phyloP scores from a whole-genome alignment of 306 rosid genomes.

The Prunus fruticosa region DNA sequence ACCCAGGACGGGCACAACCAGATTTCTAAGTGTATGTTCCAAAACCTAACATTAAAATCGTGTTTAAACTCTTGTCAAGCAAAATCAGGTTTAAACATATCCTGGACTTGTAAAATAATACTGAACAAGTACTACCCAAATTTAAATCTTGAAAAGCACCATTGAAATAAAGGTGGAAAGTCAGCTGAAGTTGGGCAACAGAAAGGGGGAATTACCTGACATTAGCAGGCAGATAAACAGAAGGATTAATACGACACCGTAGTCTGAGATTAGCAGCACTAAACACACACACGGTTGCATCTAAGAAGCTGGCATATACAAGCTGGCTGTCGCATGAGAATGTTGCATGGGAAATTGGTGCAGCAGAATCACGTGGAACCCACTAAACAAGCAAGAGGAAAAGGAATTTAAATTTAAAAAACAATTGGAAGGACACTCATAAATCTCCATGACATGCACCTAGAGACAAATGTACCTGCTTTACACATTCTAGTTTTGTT shows the following conservation, averaged over 20 bases:
- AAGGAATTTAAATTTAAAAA: neutral
- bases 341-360: slow-evolving; percentile 94
- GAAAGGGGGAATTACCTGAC: slow-evolving; percentile 52
- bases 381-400: slow-evolving; percentile 51
- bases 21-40: neutral
- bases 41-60: neutral
- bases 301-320: slow-evolving; percentile 85
- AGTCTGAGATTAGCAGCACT: slow-evolving; percentile 75
- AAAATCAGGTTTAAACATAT: neutral
- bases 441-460: slow-evolving; percentile 2
- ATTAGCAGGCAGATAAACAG: slow-evolving; percentile 73
- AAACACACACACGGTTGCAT: slow-evolving; percentile 74
- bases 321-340: slow-evolving; percentile 98
- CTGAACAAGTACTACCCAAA: neutral
- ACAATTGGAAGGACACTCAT: slow-evolving; percentile 3
- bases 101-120: neutral
- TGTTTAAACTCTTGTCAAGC: neutral
- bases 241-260: slow-evolving; percentile 82
- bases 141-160: neutral
- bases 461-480: slow-evolving; percentile 52
- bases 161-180: neutral
- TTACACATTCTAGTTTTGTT: slow-evolving; percentile 69
- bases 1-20: neutral
- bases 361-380: slow-evolving; percentile 68
- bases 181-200: neutral